Percentiles rank a stretch among this genome's conserved stretches.
These are phyloP conservation scores for Aeminium ludgeri DNA, from an alignment of 495 filamentous ascomycete species.

Conservation along the genomic window DNA sequence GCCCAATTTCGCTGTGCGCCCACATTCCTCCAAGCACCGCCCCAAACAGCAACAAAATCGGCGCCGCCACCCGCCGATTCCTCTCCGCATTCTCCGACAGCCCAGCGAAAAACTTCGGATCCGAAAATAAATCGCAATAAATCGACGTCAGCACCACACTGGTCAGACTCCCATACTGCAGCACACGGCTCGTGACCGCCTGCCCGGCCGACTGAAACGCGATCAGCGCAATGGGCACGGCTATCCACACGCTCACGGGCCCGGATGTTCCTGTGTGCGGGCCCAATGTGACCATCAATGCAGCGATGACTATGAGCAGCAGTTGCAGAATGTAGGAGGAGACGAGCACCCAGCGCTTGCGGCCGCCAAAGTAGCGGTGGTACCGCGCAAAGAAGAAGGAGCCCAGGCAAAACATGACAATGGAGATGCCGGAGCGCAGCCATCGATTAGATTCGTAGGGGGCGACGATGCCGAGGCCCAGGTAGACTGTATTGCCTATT, in stretches of 20 bases:
- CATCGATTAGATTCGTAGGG: slow-evolving; percentile 39
- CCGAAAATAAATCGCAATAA: slow-evolving; percentile 55
- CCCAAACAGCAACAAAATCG: slow-evolving; percentile 40
- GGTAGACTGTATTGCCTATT: slow-evolving; percentile 49
- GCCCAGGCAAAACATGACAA: slow-evolving; percentile 49
- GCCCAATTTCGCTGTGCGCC: slow-evolving; percentile 37
- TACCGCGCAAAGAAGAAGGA: slow-evolving; percentile 46
- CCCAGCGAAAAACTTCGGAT: slow-evolving; percentile 34
- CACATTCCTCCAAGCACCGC: slow-evolving; percentile 43
- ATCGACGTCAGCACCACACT: slow-evolving; percentile 57
- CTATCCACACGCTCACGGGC: slow-evolving; percentile 33
- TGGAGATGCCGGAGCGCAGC: slow-evolving; percentile 48
- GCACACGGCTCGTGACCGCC: slow-evolving; percentile 47
- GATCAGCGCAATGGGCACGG: slow-evolving; percentile 44
- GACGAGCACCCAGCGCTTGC: slow-evolving; percentile 44
- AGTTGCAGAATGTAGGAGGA: slow-evolving; percentile 42
- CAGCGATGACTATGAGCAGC: slow-evolving; percentile 36
- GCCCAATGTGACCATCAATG: slow-evolving; percentile 38
- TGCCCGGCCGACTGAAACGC: slow-evolving; percentile 58
- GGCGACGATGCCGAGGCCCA: slow-evolving; percentile 46
- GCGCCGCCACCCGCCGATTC: slow-evolving; percentile 40
- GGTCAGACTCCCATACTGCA: slow-evolving; percentile 44
- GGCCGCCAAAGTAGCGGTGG: slow-evolving; percentile 39
- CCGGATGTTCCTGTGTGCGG: slow-evolving; percentile 21
- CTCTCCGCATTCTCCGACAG: slow-evolving; percentile 36